Evolutionary conservation across 2,329 filamentous ascomycete species (phyloP).

Genomic region (Venturiaceae sp.): DNA sequence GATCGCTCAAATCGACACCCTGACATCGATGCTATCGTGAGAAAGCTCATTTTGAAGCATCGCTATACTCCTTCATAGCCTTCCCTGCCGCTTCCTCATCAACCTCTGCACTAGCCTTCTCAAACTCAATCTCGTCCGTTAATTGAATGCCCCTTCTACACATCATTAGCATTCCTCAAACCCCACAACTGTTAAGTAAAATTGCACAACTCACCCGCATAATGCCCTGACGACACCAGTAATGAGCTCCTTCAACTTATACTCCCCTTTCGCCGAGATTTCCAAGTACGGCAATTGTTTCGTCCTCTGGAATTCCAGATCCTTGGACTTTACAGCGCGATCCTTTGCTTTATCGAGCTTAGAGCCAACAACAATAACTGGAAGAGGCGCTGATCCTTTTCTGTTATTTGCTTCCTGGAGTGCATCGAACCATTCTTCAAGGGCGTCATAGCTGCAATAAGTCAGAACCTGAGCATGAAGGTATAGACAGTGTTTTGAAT

Average conservation of each 20-base stretch:
- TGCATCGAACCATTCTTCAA: not conserved
- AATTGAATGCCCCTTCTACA: not conserved
- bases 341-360: not conserved
- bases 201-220: not conserved
- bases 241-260: not conserved
- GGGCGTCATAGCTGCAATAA: not conserved
- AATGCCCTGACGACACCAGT: not conserved
- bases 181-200: not conserved
- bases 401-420: slow-evolving; percentile 1
- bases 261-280: not conserved
- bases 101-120: not conserved
- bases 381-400: not conserved
- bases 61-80: slow-evolving; percentile 1
- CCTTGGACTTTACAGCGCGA: not conserved
- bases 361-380: not conserved
- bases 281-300: not conserved
- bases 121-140: slow-evolving; percentile 2
- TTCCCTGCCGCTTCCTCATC: not conserved
- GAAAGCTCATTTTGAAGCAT: not conserved
- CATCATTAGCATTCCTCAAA: not conserved
- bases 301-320: not conserved
- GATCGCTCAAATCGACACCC: too few species aligned
- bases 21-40: too few species aligned
- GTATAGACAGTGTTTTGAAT: not conserved
- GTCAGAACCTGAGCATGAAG: not conserved